Base-by-base conservation (phyloP, 2,329 filamentous ascomycete species). In the Neofusicoccum ribis region DNA sequence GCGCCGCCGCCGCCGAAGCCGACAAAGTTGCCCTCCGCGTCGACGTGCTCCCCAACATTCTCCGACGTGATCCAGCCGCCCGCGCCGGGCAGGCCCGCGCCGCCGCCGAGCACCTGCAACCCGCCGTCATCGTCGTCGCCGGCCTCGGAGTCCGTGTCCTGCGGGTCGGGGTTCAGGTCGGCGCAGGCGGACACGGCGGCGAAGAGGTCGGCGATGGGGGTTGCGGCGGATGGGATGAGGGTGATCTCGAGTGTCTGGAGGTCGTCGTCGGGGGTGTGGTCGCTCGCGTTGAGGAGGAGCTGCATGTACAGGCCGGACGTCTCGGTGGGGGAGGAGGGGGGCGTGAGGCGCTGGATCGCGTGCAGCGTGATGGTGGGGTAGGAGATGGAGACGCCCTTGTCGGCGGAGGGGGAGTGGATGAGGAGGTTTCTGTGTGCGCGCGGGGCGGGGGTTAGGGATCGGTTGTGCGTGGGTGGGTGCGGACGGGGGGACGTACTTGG, bases 61-160 rank as follows among this genome's bases (percentile, higher is more conserved):
- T 97, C 94, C 8, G 91, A 91, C 15, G 94, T 98, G 73, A 98
- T 93, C 91, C 91, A 94, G 0, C 91, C 91, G 0, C 86, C 86
- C 58, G 90, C 91, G 1, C 91, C 90, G 0, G 91, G 89, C 76
- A 51, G 36, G 3, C 52, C 43, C 12, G n/a, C 60, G 8, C 37
- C n/a, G 27, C 27, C 27, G 4, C 27, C 27, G 5, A 31, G 27
- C 91, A 86, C 0, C 88, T 87, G 41, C 75, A 14, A 74, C 50
- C 77, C 76, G 0, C 72, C 75, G 12, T 77, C 20, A 2, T 73
- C 82, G 0, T 84, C 85, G 0, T 86, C 86, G 7, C 17, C 52
- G 1, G 85, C 86, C 1, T 86, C 86, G 0, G 75, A 78, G 12
- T 84, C 86, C 3, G 43, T 37, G 83, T 85, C 9, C 82, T 80